Evolutionary conservation across 1,139 yeast species (phyloP).

Genomic region (Nadsonia commutata): DNA sequence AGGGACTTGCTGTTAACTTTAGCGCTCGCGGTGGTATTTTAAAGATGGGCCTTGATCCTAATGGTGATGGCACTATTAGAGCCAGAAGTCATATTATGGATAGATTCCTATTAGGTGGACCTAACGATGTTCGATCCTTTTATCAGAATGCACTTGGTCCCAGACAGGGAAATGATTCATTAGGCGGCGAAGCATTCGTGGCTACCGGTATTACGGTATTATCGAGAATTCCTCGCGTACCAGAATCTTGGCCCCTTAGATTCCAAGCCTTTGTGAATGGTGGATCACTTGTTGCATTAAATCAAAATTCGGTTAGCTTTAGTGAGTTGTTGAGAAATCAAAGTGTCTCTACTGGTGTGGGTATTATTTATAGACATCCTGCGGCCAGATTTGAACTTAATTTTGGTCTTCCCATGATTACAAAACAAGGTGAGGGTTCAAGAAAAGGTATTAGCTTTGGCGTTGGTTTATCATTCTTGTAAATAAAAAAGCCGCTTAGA

Average conservation of each 20-base stretch:
- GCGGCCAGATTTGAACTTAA: conserved; percentile 85
- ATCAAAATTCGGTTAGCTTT: conserved; percentile 18
- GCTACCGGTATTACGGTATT: conserved; percentile 61
- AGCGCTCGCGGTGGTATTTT: conserved; percentile 16
- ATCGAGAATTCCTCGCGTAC: conserved; percentile 43
- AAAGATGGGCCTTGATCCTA: conserved; percentile 10
- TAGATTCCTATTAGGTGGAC: conserved; percentile 58
- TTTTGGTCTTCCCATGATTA: conserved; percentile 61
- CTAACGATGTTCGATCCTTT: conserved; percentile 71
- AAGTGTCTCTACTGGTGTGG: conserved; percentile 29
- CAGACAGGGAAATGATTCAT: conserved; percentile 34
- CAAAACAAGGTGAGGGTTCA: conserved; percentile 47
- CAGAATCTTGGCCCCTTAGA: conserved; percentile 44
- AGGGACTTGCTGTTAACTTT: conserved; percentile 8
- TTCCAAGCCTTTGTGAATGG: conserved; percentile 58
- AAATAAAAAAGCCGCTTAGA: too few relatives aligned
- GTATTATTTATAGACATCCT: conserved; percentile 72
- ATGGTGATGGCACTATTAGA: conserved; percentile 14
- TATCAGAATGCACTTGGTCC: conserved; percentile 77
- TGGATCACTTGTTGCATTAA: conserved; percentile 46
- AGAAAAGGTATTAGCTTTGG: conserved; percentile 92
- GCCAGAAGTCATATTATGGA: conserved; percentile 25
- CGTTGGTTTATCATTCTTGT: conserved; percentile 72
- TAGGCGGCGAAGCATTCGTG: conserved; percentile 72
- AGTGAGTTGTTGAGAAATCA: conserved; percentile 22